Evolutionary conservation across 2,329 filamentous ascomycete species (phyloP), one percentile per base, ranked within the genome.

Genomic region (Colletotrichum liriopes): DNA sequence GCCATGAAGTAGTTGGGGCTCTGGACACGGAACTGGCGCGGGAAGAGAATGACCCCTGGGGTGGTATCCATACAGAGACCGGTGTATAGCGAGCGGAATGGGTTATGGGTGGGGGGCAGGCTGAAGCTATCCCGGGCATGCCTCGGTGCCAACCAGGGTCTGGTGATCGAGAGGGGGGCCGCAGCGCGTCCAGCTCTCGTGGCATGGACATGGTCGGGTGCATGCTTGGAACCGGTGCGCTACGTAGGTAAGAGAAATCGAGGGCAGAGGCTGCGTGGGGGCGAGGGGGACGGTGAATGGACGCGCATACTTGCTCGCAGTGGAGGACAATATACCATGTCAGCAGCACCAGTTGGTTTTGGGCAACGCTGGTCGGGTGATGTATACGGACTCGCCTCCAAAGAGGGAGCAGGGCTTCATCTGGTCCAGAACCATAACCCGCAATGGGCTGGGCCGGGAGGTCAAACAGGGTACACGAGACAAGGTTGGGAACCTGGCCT

Each of bases 71-170:
- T 72, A 65, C n/a, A 54, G 54, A 55, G 26, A 54, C 51, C 18
- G 59, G 43, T 39, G 29, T n/a, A 49, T 16, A 70, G 54, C 37
- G 47, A 41, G 47, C 65, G 32, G 20, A 29, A 72, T 49, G 70
- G 65, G 45, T 43, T 52, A 51, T 37, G 45, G 32, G 55, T 52
- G 69, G 67, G 71, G 69, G 67, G 60, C 23, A 62, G 61, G 32
- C 56, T 71, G 67, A 73, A 66, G 71, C 49, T 71, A 73, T 73
- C 67, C 66, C 61, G 61, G 56, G 41, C 55, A 32, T 60, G 67
- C 60, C 62, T 66, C 67, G 54, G 65, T 65, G 71, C 65, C 67
- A 43, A 39, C 60, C 55, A 67, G 49, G 55, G 49, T 39, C 37
- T 61, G 47, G 49, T 47, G 55, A 54, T 58, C 55, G 65, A 61